Percentiles rank a stretch among this genome's conserved stretches.
Conservation (phyloP, 1,139 yeast species). For the Suhomyces maxii region DNA sequence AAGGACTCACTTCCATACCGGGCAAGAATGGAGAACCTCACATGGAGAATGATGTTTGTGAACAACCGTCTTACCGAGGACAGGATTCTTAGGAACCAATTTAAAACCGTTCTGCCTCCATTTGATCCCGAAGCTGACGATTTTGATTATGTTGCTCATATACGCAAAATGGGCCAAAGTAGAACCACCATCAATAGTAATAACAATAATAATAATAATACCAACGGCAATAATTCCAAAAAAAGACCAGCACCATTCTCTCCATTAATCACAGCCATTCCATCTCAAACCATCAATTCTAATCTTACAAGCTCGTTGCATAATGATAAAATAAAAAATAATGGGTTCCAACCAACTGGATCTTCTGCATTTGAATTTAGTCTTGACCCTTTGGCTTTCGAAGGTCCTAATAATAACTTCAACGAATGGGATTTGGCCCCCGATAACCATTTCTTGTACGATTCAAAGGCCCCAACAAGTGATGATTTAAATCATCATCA, state of each 20-base stretch:
- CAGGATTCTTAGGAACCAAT: background rate
- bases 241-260: conserved; percentile 40
- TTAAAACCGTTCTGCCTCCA: conserved; percentile 9
- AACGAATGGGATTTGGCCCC: conserved; percentile 10
- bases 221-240: conserved; percentile 16
- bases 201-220: no score
- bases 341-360: background rate
- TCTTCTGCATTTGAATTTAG: conserved; percentile 25
- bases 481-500: background rate
- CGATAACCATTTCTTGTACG: conserved; percentile 3
- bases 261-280: conserved; percentile 22
- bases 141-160: conserved; percentile 69
- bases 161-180: conserved; percentile 52
- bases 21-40: conserved; percentile 74
- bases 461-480: background rate
- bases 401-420: conserved; percentile 30
- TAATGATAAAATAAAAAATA: conserved; percentile 3
- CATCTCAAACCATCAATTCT: conserved; percentile 11
- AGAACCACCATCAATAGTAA: conserved; percentile 5
- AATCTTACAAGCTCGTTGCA: conserved; percentile 19
- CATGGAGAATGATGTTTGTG: conserved; percentile 83
- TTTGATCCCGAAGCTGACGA: conserved; percentile 50
- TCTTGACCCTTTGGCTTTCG: conserved; percentile 37
- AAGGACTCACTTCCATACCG: conserved; percentile 75
- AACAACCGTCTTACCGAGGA: conserved; percentile 25